Evolutionary conservation across 495 filamentous ascomycete genomes (phyloP).

Genomic region (Tirmania nivea): DNA sequence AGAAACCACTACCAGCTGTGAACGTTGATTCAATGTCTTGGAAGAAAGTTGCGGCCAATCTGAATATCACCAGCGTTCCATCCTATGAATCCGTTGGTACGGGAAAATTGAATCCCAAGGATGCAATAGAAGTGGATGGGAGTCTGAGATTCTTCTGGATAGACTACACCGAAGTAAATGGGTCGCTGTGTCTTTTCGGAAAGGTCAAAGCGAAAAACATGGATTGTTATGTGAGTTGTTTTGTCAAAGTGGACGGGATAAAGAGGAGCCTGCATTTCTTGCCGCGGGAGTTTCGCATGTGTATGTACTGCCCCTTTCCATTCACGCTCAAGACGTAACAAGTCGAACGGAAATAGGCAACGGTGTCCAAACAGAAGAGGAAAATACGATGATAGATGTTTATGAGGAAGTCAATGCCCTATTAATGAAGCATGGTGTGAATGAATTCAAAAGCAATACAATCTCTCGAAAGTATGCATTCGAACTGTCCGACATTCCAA

Average conservation of each 20-base stretch:
- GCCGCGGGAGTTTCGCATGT: constrained; percentile 48
- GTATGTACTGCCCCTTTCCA: constrained; percentile 8
- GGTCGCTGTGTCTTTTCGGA: constrained; percentile 79
- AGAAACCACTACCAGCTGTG: constrained; percentile 31
- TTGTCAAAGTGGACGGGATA: constrained; percentile 91
- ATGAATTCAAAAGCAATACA: constrained; percentile 80
- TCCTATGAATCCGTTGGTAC: constrained; percentile 37
- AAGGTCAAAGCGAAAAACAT: constrained; percentile 84
- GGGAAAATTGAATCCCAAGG: constrained; percentile 59
- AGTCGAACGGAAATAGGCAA: constrained; percentile 17
- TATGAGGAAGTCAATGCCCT: constrained; percentile 68
- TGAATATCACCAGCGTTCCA: constrained; percentile 58
- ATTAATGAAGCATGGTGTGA: constrained; percentile 63
- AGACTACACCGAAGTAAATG: constrained; percentile 86
- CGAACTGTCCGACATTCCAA: constrained; percentile 68
- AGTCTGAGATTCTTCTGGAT: constrained; percentile 90
- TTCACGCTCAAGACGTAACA: background rate
- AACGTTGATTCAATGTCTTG: constrained; percentile 38
- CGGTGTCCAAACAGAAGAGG: constrained; percentile 49
- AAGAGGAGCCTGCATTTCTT: constrained; percentile 83
- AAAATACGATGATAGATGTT: constrained; percentile 74
- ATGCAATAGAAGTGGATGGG: constrained; percentile 76
- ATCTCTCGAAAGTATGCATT: constrained; percentile 88
- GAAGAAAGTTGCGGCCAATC: constrained; percentile 66
- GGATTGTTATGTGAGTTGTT: constrained; percentile 63